Base-by-base conservation (phyloP, 768 basidiomycete species). In the Aureoboletus auriporus region DNA sequence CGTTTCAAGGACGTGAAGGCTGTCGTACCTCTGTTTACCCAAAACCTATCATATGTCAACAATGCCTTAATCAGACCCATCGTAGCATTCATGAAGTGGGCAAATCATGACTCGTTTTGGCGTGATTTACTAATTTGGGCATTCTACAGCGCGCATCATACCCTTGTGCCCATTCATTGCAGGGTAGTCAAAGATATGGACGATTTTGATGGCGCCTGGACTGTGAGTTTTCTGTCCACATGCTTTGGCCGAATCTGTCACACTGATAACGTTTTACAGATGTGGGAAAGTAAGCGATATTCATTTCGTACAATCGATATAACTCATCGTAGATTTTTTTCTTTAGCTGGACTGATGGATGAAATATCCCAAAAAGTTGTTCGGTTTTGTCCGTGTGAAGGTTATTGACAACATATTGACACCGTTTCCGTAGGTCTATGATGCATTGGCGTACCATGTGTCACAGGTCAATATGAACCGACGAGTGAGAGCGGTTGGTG, bases 131-230 rank as follows among this genome's bases (percentile, higher is more conserved):
- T 48, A 11, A 50, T 16, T 16, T 27, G 8, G 29, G 13, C 17
- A 27, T 65, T 46, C 3, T 55, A 23, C 56, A 98, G 95, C 65
- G 86, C 89, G 4, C 95, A 98, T 63, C 83, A 87, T 51, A 99
- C 96, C 1, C 69, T 99, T 58, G 80, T 99, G 2, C 96, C 96
- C 11, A 93, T 98, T 45, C 92, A 86, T 56, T 97, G 93, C 64
- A 80, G 84, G 46, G 84, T 97, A 4, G 81, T 88, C 33, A 87
- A 93, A 62, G 82, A 89, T 50, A 68, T 95, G 50, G 72, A 68
- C 46, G 91, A 96, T 51, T 99, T 97, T 63, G 92, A 98, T 66
- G 96, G 96, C 5, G 81, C 92, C 17, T 98, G 93, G 94, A 98
- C 92, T 46, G 89, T 93, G 64, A 63, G 87, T 77, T 7, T 28